Conservation (phyloP, 495 filamentous ascomycete species). For the Podospora pseudoanserina region DNA sequence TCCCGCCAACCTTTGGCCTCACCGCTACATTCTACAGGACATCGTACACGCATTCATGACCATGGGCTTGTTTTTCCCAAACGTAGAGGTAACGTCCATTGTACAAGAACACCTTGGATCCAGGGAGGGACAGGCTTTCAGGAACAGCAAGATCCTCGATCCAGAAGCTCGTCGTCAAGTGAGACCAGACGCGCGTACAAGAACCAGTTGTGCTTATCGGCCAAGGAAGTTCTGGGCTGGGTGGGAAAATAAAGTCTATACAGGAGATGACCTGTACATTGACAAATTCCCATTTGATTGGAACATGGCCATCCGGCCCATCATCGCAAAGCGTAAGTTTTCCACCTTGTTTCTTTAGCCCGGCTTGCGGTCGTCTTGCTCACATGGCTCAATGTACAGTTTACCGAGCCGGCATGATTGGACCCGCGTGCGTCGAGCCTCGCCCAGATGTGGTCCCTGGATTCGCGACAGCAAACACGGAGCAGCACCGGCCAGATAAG, state of each 20-base stretch:
- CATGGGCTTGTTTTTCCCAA: constrained; percentile 43
- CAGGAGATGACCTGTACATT: constrained; percentile 17
- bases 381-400: constrained; percentile 23
- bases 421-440: constrained; percentile 27
- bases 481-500: constrained; percentile 33
- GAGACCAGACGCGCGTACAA: constrained; percentile 32
- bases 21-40: constrained; percentile 42
- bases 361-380: not conserved
- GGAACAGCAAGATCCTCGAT: constrained; percentile 37
- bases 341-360: not conserved
- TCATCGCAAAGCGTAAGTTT: constrained; percentile 37
- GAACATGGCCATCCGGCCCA: constrained; percentile 38
- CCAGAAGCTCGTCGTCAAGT: constrained; percentile 34
- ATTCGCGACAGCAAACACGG: constrained; percentile 36
- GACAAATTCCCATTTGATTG: constrained; percentile 36
- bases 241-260: constrained; percentile 30
- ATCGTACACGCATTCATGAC: constrained; percentile 38
- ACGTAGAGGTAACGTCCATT: constrained; percentile 25
- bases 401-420: constrained; percentile 44
- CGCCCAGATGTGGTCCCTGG: constrained; percentile 30
- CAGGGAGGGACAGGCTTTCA: constrained; percentile 30
- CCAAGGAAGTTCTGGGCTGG: constrained; percentile 38
- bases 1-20: constrained; percentile 28
- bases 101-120: constrained; percentile 32
- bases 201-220: constrained; percentile 33